phyloP scores from a whole-genome alignment of 1,284 basidiomycete species.

The Ganoderma lingzhi region DNA sequence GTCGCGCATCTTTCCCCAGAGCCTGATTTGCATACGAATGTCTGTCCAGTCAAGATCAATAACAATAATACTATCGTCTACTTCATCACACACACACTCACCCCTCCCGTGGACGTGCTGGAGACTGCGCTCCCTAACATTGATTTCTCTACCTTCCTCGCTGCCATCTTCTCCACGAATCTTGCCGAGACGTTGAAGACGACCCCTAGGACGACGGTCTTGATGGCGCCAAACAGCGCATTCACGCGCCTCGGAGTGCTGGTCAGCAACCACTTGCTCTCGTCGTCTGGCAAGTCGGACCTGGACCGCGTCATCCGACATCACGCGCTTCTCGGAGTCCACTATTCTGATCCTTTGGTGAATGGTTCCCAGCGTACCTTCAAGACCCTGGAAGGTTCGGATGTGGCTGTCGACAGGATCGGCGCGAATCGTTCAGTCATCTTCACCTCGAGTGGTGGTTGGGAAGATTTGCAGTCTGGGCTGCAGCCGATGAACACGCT shows the following conservation, averaged over 20 bases:
- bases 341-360: conserved; percentile 73
- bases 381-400: conserved; percentile 77
- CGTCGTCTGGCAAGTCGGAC: conserved; percentile 78
- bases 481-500: conserved; percentile 70
- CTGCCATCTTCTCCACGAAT: conserved; percentile 86
- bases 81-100: conserved; percentile 85
- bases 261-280: conserved; percentile 88
- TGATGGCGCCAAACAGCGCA: conserved; percentile 90
- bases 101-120: conserved; percentile 84
- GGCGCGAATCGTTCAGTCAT: conserved; percentile 56
- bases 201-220: conserved; percentile 79
- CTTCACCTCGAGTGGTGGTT: conserved; percentile 76
- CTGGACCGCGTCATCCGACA: conserved; percentile 86
- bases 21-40: conserved; percentile 26
- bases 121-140: conserved; percentile 86
- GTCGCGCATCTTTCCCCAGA: not conserved
- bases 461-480: conserved; percentile 71
- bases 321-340: conserved; percentile 82
- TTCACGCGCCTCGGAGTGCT: conserved; percentile 88
- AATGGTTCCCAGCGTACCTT: conserved; percentile 75
- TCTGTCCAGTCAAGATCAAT: conserved; percentile 61
- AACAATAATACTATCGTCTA: conserved; percentile 85
- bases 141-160: conserved; percentile 89
- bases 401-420: conserved; percentile 65
- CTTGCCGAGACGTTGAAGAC: conserved; percentile 77